These are phyloP conservation scores for Golubevia sp. DNA, from an alignment of 1,284 basidiomycete genomes.

Conservation along the genomic window DNA sequence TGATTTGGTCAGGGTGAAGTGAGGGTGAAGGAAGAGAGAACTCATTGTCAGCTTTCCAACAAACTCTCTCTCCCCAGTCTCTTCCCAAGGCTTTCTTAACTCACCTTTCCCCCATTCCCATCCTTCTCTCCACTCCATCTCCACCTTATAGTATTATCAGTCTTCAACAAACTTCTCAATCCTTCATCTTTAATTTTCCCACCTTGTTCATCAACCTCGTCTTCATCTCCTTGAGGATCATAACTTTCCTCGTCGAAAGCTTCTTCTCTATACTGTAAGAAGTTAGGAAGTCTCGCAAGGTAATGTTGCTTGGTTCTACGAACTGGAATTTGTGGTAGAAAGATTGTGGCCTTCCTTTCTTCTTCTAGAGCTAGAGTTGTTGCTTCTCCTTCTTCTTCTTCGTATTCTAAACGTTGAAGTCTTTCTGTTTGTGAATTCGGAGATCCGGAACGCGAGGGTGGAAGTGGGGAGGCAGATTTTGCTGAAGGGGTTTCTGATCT, in stretches of 20 bases:
- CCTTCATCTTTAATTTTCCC: constrained; percentile 69
- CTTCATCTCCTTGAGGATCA: constrained; percentile 42
- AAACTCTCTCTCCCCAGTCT: constrained; percentile 6
- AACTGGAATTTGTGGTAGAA: constrained; percentile 39
- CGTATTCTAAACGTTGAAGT: constrained; percentile 77
- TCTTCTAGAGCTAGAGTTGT: constrained; percentile 67
- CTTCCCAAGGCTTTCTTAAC: constrained; percentile 48
- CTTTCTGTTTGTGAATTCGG: constrained; percentile 72
- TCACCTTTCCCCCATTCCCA: constrained; percentile 71
- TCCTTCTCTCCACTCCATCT: constrained; percentile 74
- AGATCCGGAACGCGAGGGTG: constrained; percentile 83
- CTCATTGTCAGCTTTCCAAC: not conserved
- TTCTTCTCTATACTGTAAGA: constrained; percentile 41
- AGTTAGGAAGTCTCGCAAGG: constrained; percentile 53
- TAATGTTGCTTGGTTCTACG: constrained; percentile 50
- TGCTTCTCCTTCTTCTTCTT: constrained; percentile 64
- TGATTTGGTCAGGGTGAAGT: no score
- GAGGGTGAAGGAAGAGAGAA: not conserved
- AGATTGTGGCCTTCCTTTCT: constrained; percentile 66
- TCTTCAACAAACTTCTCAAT: constrained; percentile 67
- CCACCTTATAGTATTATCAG: constrained; percentile 89
- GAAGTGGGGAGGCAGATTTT: constrained; percentile 77
- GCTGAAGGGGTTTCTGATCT: constrained; percentile 12
- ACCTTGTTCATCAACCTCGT: constrained; percentile 59
- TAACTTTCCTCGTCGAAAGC: constrained; percentile 40